phyloP scores from a whole-genome alignment of 768 basidiomycete genomes.

The Agrocybe chaxingu region DNA sequence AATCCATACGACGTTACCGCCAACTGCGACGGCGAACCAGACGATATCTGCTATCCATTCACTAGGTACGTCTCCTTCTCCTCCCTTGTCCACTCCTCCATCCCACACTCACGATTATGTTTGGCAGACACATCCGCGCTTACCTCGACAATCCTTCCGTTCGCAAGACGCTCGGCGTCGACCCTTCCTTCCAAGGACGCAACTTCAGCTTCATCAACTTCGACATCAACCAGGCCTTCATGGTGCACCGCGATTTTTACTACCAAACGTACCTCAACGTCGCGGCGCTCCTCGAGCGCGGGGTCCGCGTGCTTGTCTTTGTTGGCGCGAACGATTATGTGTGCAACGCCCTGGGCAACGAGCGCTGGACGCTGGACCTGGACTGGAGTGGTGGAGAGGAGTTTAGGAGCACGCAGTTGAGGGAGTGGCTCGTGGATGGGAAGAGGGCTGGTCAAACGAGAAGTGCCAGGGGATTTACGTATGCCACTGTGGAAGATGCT shows the following conservation, averaged over 20 bases:
- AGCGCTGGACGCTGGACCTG: constrained; percentile 64
- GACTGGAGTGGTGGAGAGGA: constrained; percentile 65
- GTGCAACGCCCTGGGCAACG: constrained; percentile 76
- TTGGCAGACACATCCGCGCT: constrained; percentile 44
- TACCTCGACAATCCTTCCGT: constrained; percentile 63
- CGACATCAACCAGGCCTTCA: constrained; percentile 49
- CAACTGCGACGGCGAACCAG: constrained; percentile 47
- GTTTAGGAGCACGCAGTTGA: constrained; percentile 37
- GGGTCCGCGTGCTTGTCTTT: constrained; percentile 66
- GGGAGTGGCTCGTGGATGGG: constrained; percentile 60
- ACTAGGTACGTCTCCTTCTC: constrained; percentile 25
- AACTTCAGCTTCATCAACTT: constrained; percentile 32
- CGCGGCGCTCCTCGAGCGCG: constrained; percentile 66
- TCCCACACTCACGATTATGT: neutral
- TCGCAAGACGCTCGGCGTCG: constrained; percentile 60
- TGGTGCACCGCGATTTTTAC: constrained; percentile 34
- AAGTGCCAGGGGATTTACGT: constrained; percentile 52
- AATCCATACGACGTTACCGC: constrained; percentile 73
- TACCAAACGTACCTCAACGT: constrained; percentile 55
- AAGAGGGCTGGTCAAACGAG: constrained; percentile 35
- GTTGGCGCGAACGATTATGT: constrained; percentile 69
- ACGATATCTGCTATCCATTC: constrained; percentile 57
- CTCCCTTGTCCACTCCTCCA: neutral
- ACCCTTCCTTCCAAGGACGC: constrained; percentile 29
- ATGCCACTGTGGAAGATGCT: constrained; percentile 60